A percentile compares a stretch with the other conserved stretches of the same genome.
Conservation (phyloP, 306 rosid genomes). For the Pterocarpus macrocarpus region DNA sequence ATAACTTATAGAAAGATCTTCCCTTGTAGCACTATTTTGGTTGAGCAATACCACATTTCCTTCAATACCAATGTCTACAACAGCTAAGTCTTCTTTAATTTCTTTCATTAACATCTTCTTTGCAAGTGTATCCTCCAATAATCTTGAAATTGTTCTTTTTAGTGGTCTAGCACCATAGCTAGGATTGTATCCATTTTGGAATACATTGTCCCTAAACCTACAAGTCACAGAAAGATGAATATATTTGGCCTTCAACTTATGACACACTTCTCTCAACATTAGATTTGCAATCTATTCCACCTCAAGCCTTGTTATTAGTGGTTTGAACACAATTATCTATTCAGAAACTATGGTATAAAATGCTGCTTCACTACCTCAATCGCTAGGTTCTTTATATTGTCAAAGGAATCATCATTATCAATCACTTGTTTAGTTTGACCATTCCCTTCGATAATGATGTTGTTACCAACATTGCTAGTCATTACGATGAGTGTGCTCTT, state of each 20-base stretch:
- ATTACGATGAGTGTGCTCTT: constrained; percentile 74
- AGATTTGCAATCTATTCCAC: constrained; percentile 72
- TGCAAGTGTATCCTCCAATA: constrained; percentile 84
- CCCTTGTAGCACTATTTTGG: constrained; percentile 24
- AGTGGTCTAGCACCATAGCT: constrained; percentile 77
- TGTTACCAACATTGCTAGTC: constrained; percentile 76
- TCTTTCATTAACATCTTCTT: constrained; percentile 81
- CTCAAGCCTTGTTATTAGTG: constrained; percentile 64
- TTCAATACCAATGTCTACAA: constrained; percentile 67
- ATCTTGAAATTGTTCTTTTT: constrained; percentile 78
- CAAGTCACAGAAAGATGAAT: constrained; percentile 72
- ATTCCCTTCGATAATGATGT: constrained; percentile 65
- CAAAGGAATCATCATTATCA: constrained; percentile 57
- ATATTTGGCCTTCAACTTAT: constrained; percentile 62
- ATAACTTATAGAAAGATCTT: background rate
- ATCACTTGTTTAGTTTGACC: constrained; percentile 61
- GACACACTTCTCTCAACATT: constrained; percentile 68
- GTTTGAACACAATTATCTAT: constrained; percentile 69
- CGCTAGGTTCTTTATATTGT: constrained; percentile 65
- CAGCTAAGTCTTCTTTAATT: constrained; percentile 71
- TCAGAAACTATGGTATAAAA: constrained; percentile 76
- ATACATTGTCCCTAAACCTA: constrained; percentile 72
- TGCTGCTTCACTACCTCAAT: constrained; percentile 71
- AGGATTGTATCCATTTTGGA: constrained; percentile 71
- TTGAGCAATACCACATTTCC: constrained; percentile 74